phyloP scores from a whole-genome alignment of 805 yeast genomes.

The Candida maltosa region DNA sequence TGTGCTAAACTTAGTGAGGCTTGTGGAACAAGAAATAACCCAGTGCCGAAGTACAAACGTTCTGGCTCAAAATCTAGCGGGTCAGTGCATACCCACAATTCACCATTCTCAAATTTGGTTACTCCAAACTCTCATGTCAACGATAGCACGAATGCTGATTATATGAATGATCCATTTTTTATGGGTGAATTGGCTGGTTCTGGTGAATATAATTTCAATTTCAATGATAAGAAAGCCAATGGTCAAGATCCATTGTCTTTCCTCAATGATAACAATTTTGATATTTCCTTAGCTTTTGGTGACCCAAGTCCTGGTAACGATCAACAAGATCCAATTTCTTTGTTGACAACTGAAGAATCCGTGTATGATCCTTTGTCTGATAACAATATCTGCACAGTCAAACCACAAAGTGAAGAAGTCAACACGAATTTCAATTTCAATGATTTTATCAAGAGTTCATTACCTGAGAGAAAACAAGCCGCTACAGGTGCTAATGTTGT shows the following conservation, averaged over 20 bases:
- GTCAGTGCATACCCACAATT: constrained; percentile 8
- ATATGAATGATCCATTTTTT: constrained; percentile 15
- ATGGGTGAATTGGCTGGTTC: constrained; percentile 8
- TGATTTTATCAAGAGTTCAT: constrained; percentile 31
- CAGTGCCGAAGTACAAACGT: constrained; percentile 51
- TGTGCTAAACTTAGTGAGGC: constrained; percentile 76
- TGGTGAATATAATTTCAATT: constrained; percentile 4
- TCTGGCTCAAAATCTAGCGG: constrained; percentile 1
- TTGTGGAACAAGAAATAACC: constrained; percentile 74
- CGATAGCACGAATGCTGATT: constrained; percentile 1
- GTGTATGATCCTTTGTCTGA: constrained; percentile 51
- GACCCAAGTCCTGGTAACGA: constrained; percentile 14
- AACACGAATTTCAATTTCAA: constrained; percentile 34
- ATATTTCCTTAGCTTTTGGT: constrained; percentile 51
- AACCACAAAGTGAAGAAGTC: constrained; percentile 10
- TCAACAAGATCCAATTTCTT: constrained; percentile 33
- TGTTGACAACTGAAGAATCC: constrained; percentile 54
- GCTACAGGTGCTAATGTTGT: constrained; percentile 3
- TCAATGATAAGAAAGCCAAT: background rate
- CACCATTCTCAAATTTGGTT: constrained; percentile 19
- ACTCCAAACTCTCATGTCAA: constrained; percentile 14
- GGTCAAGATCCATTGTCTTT: constrained; percentile 43
- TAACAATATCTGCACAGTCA: too few species aligned
- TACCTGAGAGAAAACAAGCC: constrained; percentile 19
- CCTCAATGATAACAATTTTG: constrained; percentile 49